A percentile compares a stretch with the other conserved stretches of the same genome.
These are phyloP conservation scores for Citrus australasica DNA, from an alignment of 345 rosid genomes.

Conservation along the genomic window DNA sequence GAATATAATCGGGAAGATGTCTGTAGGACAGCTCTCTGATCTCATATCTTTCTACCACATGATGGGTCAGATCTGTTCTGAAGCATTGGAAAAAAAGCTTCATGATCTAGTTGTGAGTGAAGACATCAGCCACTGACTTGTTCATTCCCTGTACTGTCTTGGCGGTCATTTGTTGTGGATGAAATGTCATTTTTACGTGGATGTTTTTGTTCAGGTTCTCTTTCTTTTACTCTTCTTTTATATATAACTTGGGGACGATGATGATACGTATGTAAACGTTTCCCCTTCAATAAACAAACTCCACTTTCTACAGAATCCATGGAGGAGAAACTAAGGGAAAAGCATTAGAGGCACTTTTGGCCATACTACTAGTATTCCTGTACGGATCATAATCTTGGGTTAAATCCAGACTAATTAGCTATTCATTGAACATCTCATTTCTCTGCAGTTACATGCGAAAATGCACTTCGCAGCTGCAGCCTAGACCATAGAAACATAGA, in stretches of 20 bases:
- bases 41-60: slow-evolving; percentile 43
- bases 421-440: too few species aligned
- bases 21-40: slow-evolving; percentile 38
- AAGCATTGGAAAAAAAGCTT: slow-evolving; percentile 42
- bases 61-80: slow-evolving; percentile 54
- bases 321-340: too few species aligned
- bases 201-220: background rate
- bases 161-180: too few species aligned
- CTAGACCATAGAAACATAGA: background rate
- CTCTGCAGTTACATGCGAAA: too few species aligned
- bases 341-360: background rate
- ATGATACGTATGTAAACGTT: too few species aligned
- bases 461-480: background rate
- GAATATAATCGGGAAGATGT: slow-evolving; percentile 44
- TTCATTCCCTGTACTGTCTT: too few species aligned
- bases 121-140: background rate
- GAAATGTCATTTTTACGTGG: too few species aligned
- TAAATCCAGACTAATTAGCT: too few species aligned
- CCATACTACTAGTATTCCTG: background rate
- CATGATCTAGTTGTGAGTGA: slow-evolving; percentile 3
- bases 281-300: background rate
- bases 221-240: too few species aligned
- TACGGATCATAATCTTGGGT: too few species aligned
- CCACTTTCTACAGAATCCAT: too few species aligned
- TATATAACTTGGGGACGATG: too few species aligned